Conservation (phyloP, 768 basidiomycete genomes). For the Chlorophyllum brunneum region DNA sequence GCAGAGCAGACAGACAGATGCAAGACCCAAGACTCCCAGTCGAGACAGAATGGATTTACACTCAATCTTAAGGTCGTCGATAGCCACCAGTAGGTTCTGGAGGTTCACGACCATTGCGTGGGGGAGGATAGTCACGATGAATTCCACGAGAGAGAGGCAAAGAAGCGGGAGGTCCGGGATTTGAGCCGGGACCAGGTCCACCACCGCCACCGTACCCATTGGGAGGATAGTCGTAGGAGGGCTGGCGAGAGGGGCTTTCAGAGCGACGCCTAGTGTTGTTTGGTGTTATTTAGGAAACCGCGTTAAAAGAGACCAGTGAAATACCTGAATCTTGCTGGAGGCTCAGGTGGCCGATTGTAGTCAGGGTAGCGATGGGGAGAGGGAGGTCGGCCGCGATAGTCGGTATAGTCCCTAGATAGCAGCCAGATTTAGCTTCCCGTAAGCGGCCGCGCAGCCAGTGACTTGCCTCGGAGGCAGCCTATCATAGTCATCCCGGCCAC, state of each 20-base stretch:
- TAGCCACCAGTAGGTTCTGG: conserved; percentile 36
- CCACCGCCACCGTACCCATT: conserved; percentile 44
- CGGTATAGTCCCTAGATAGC: conserved; percentile 51
- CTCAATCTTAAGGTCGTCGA: conserved; percentile 31
- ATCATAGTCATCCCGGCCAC: conserved; percentile 63
- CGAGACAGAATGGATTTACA: background rate
- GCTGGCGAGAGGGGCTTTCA: conserved; percentile 57
- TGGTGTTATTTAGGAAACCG: background rate
- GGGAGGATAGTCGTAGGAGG: conserved; percentile 50
- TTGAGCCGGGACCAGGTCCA: conserved; percentile 8
- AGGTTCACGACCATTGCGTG: conserved; percentile 43
- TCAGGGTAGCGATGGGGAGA: conserved; percentile 47
- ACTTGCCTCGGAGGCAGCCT: conserved; percentile 53
- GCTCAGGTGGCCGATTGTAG: conserved; percentile 46
- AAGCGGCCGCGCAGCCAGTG: conserved; percentile 1
- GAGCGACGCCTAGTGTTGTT: conserved; percentile 70
- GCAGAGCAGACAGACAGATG: conserved; percentile 7
- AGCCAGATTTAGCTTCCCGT: conserved; percentile 9
- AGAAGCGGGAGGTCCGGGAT: conserved; percentile 8
- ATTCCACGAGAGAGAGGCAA: conserved; percentile 10
- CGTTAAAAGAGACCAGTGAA: conserved; percentile 5
- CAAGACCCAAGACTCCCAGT: conserved; percentile 4
- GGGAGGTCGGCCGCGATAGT: conserved; percentile 51
- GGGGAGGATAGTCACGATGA: conserved; percentile 45
- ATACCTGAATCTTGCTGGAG: conserved; percentile 45